Conservation (phyloP, 129 eudicot genomes). For the Oenanthe sinensis region DNA sequence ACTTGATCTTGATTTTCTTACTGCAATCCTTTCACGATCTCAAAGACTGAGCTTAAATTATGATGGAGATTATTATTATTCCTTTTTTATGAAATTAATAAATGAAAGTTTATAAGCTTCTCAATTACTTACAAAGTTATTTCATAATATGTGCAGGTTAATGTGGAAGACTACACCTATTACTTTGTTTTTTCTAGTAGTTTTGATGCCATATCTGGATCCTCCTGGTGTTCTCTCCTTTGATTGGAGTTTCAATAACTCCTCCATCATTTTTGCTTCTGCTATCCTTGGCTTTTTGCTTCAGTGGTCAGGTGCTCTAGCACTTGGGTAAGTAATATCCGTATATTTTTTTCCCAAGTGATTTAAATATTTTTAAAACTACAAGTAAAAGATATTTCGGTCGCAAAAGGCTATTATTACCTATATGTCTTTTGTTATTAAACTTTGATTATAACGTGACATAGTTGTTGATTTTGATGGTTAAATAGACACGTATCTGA, state of each 20-base stretch:
- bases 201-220: conserved; percentile 93
- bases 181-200: conserved; percentile 76
- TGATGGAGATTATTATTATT: background rate
- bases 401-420: background rate
- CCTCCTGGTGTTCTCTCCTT: conserved; percentile 88
- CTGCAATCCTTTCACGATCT: background rate
- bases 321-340: conserved; percentile 65
- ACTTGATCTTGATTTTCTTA: background rate
- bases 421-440: background rate
- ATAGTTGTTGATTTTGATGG: background rate
- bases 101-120: background rate
- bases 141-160: conserved; percentile 34
- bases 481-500: background rate
- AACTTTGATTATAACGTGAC: background rate
- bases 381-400: background rate
- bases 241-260: conserved; percentile 57
- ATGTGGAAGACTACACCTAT: conserved; percentile 99
- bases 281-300: conserved; percentile 91
- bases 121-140: background rate
- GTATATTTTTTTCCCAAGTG: background rate
- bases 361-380: background rate
- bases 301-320: conserved; percentile 99
- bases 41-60: background rate
- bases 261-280: conserved; percentile 58
- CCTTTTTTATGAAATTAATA: background rate